Evolutionary conservation across 148 eudicot genomes (phyloP), one percentile per base, ranked within the genome.

Genomic region (Pouteria glomerata): DNA sequence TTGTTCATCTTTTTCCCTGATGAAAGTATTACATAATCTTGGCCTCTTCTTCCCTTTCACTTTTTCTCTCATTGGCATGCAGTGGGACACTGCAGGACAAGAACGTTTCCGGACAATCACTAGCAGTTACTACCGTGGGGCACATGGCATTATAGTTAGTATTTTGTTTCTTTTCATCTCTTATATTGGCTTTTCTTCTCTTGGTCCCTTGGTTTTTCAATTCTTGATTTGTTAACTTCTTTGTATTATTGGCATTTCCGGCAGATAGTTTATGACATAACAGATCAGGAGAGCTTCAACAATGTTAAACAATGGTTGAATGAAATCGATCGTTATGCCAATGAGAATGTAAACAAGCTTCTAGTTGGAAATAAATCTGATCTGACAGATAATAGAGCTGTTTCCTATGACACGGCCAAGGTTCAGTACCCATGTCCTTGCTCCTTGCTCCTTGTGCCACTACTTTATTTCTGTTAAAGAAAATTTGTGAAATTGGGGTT

Each of bases 71-170:
- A 10, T 33, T 39, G 53, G 63, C 63, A 41, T 84, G 72, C 73
- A 84, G 88, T 84, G 88, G 88, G 88, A 84, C 64, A 84, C 88
- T 50, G 88, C 88, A 31, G 88, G 88, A 52, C 88, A 84, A 71
- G 88, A 82, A 69, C 80, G 88, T 37, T 84, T 84, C 81, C 76
- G 88, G 50, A 84, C 88, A 55, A 84, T 84, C 63, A 84, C 88
- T 37, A 84, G 88, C 66, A 84, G 88, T 73, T 84, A 84, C 72
- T 84, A 84, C 77, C 88, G 88, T 26, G 88, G 88, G 52, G 85
- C 85, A 26, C 85, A 82, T 77, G 85, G 88, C 68, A 82, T 84
- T 34, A 84, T 82, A 76, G 85, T 82, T 44, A 71, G 79, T 68
- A 39, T 77, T 51, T 39, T 10, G 19, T n/a, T 57, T 19, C 14